phyloP scores from a whole-genome alignment of 2,329 filamentous ascomycete species.

The Onygenales sp. region DNA sequence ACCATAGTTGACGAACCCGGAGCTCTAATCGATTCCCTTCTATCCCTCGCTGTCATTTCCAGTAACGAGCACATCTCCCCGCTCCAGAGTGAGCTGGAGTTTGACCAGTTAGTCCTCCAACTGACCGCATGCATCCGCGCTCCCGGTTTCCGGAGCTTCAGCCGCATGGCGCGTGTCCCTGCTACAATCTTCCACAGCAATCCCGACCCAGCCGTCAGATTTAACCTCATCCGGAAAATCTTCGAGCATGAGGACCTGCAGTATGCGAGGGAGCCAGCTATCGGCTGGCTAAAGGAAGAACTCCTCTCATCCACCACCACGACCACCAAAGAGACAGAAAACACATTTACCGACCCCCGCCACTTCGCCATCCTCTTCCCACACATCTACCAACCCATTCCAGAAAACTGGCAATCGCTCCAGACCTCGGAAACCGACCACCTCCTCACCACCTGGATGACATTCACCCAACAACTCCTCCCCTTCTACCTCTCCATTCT shows the following conservation, averaged over 20 bases:
- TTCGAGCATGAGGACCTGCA: constrained; percentile 45
- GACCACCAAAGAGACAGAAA: constrained; percentile 1
- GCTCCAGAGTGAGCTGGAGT: constrained; percentile 41
- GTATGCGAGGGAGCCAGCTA: constrained; percentile 47
- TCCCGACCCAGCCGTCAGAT: constrained; percentile 41
- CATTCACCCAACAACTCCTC: constrained; percentile 37
- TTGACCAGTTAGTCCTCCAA: constrained; percentile 43
- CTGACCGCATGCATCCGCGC: constrained; percentile 26
- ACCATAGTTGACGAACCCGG: constrained; percentile 25
- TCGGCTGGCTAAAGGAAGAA: constrained; percentile 53
- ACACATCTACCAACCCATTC: constrained; percentile 38
- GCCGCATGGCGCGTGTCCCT: constrained; percentile 28
- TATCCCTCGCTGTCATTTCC: constrained; percentile 43
- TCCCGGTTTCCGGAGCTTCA: constrained; percentile 24
- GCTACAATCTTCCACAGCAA: constrained; percentile 39
- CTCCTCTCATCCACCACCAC: constrained; percentile 37
- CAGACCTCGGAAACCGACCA: constrained; percentile 15
- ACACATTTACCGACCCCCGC: constrained; percentile 26
- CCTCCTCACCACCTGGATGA: constrained; percentile 28
- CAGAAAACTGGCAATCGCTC: constrained; percentile 20
- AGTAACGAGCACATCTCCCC: constrained; percentile 36
- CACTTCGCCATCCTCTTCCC: constrained; percentile 37
- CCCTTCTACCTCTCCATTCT: constrained; percentile 46
- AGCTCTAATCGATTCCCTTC: constrained; percentile 44
- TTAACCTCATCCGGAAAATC: constrained; percentile 46